Conservation (phyloP, 2,329 filamentous ascomycete genomes). For the Herpomyces periplanetae region DNA sequence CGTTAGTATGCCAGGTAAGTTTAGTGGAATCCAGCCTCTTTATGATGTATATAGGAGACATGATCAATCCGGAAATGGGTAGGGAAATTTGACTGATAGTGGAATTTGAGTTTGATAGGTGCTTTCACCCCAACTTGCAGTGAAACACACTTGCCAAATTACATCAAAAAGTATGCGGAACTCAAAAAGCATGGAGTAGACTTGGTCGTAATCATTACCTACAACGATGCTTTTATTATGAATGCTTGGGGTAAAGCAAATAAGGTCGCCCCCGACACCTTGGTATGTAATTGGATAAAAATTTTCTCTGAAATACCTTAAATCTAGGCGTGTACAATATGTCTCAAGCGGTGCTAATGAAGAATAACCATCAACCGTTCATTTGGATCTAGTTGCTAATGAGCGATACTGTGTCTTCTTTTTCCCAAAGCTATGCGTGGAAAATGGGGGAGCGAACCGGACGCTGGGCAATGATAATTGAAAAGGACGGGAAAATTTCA, state of each 20-base stretch:
- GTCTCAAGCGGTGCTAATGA: too few species aligned
- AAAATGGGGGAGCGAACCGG: conserved; percentile 26
- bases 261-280: conserved; percentile 25
- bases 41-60: too few species aligned
- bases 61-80: too few species aligned
- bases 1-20: conserved; percentile 20
- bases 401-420: conserved; percentile 26
- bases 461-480: conserved; percentile 40
- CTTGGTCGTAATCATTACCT: conserved; percentile 36
- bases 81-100: neutral
- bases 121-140: conserved; percentile 68
- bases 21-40: neutral
- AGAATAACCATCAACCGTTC: too few species aligned
- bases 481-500: conserved; percentile 34
- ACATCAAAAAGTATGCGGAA: conserved; percentile 26
- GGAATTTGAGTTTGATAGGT: conserved; percentile 9
- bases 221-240: conserved; percentile 61
- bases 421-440: conserved; percentile 45
- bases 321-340: too few species aligned
- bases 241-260: conserved; percentile 68
- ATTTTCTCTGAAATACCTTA: neutral
- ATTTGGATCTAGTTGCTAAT: conserved; percentile 20
- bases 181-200: conserved; percentile 49
- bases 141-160: conserved; percentile 37
- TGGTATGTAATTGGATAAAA: conserved; percentile 10